These are phyloP conservation scores for Favolaschia claudopus DNA, from an alignment of 768 basidiomycete species.

Conservation along the genomic window DNA sequence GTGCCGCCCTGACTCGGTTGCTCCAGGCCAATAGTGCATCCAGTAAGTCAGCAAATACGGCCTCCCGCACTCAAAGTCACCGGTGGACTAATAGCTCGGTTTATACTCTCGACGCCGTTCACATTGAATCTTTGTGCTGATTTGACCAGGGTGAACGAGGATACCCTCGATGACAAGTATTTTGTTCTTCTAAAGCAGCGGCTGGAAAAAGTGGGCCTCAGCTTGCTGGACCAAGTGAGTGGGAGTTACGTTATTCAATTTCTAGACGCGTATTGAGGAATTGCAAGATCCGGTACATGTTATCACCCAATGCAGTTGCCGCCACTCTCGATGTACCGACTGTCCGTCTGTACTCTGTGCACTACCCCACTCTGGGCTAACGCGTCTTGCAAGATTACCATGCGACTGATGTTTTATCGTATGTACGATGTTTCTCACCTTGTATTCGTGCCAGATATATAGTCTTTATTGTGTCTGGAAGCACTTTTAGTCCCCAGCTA, in stretches of 20 bases:
- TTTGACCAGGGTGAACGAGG: slow-evolving; percentile 41
- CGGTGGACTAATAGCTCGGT: slow-evolving; percentile 30
- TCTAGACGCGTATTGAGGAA: not conserved
- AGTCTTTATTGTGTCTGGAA: not conserved
- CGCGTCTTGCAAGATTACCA: not conserved
- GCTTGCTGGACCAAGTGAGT: slow-evolving; percentile 38
- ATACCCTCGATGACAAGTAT: slow-evolving; percentile 31
- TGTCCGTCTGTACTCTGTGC: not conserved
- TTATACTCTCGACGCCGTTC: slow-evolving; percentile 56
- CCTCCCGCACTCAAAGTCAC: not conserved
- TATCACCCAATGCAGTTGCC: slow-evolving; percentile 7
- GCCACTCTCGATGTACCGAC: not conserved
- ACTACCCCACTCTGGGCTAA: not conserved
- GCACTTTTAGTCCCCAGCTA: too few species aligned
- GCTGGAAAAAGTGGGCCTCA: slow-evolving; percentile 33
- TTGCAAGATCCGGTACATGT: slow-evolving; percentile 4
- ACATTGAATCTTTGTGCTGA: slow-evolving; percentile 50
- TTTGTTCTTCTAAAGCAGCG: slow-evolving; percentile 38
- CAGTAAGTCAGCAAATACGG: slow-evolving; percentile 31
- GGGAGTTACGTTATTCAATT: not conserved
- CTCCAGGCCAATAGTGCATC: slow-evolving; percentile 32
- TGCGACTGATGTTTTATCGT: slow-evolving; percentile 22
- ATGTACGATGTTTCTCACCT: slow-evolving; percentile 11
- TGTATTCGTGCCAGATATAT: slow-evolving; percentile 12
- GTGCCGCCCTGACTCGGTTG: slow-evolving; percentile 53